Evolutionary conservation across 805 yeast species (phyloP).

Genomic region (Metschnikowia vanudenii): DNA sequence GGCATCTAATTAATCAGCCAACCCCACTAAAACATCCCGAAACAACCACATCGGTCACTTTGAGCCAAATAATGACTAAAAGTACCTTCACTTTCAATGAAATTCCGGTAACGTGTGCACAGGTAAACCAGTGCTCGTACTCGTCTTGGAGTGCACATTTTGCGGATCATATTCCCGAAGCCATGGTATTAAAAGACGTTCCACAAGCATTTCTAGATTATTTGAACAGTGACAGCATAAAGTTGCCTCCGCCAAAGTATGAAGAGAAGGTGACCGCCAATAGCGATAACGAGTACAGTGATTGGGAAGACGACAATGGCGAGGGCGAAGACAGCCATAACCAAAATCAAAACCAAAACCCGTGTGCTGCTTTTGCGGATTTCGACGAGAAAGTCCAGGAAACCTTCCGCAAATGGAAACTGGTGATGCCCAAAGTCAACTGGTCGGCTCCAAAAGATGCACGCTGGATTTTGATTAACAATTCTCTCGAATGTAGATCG

Average conservation of each 20-base stretch:
- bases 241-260: conserved; percentile 15
- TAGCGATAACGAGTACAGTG: conserved; percentile 68
- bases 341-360: conserved; percentile 14
- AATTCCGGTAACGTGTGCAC: conserved; percentile 24
- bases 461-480: conserved; percentile 82
- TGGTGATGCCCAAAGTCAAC: conserved; percentile 84
- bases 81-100: conserved; percentile 30
- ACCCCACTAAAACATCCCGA: too few relatives aligned
- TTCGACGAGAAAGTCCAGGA: conserved; percentile 54
- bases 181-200: conserved; percentile 31
- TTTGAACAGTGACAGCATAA: conserved; percentile 25
- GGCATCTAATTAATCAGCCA: too few relatives aligned
- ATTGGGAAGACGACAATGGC: conserved; percentile 55
- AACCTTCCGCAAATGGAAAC: conserved; percentile 50
- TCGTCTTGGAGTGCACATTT: conserved; percentile 36
- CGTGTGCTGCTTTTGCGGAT: conserved; percentile 44
- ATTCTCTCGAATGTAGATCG: conserved; percentile 67
- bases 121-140: conserved; percentile 34
- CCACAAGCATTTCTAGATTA: conserved; percentile 36
- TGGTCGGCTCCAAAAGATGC: conserved; percentile 98
- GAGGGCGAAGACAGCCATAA: conserved; percentile 9
- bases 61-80: conserved; percentile 5
- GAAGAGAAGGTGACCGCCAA: conserved; percentile 24
- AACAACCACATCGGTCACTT: background rate
- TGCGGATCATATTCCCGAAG: conserved; percentile 20